Percentiles rank a stretch among this genome's conserved stretches.
phyloP scores from a whole-genome alignment of 2,329 filamentous ascomycete genomes.

The Penicillium sp. region DNA sequence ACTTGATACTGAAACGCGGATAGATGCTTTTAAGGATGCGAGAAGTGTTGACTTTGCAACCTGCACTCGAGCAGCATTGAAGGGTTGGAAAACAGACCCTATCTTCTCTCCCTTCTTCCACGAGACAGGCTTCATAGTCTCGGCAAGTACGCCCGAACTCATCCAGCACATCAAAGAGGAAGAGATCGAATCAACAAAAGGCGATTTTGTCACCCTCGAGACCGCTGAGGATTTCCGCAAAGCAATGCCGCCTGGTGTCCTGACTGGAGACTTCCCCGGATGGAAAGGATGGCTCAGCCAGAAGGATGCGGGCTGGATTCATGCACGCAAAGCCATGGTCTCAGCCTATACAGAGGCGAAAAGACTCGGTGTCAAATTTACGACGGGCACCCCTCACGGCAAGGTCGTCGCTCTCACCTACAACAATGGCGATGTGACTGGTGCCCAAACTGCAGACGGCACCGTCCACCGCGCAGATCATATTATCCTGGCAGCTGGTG shows the following conservation, averaged over 20 bases:
- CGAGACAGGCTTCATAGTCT: slow-evolving; percentile 45
- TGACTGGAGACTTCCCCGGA: slow-evolving; percentile 52
- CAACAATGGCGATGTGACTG: slow-evolving; percentile 42
- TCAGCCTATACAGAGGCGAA: slow-evolving; percentile 49
- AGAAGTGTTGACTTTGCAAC: slow-evolving; percentile 25
- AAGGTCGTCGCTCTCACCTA: slow-evolving; percentile 44
- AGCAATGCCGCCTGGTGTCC: slow-evolving; percentile 55
- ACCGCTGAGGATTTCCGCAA: slow-evolving; percentile 49
- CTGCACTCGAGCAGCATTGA: slow-evolving; percentile 32
- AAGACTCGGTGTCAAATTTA: slow-evolving; percentile 50
- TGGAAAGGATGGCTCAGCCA: slow-evolving; percentile 53
- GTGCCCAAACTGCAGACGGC: slow-evolving; percentile 49
- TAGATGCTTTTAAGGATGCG: slow-evolving; percentile 19
- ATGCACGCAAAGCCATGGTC: slow-evolving; percentile 52
- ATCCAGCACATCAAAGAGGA: slow-evolving; percentile 42
- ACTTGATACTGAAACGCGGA: neutral
- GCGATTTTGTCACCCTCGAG: slow-evolving; percentile 39
- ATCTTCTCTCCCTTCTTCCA: slow-evolving; percentile 51
- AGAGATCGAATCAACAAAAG: slow-evolving; percentile 34
- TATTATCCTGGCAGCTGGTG: slow-evolving; percentile 54
- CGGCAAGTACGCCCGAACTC: slow-evolving; percentile 44
- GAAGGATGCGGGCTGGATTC: slow-evolving; percentile 55
- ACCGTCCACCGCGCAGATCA: slow-evolving; percentile 43
- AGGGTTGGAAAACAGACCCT: slow-evolving; percentile 48
- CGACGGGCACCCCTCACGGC: slow-evolving; percentile 44